Evolutionary conservation across 2,329 filamentous ascomycete genomes (phyloP), one percentile per base, ranked within the genome.

Genomic region (Colletotrichum magnum): DNA sequence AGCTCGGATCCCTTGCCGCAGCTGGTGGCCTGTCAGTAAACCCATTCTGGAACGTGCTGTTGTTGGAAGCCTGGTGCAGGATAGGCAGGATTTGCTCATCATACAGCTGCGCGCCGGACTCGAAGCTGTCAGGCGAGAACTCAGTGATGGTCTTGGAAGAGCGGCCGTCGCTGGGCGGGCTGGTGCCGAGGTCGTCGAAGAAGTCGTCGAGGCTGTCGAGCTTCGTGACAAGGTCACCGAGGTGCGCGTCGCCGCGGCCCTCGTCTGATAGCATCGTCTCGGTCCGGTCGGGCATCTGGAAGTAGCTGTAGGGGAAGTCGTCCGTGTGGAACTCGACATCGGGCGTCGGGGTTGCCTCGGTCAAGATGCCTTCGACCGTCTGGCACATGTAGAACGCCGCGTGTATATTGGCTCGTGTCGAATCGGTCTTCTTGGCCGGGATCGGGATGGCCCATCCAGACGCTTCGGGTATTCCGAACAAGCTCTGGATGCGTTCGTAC

Each of bases 391-490:
- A 97, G 80, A 98, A 98, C 0, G 96, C 95, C 0, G 95, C 94
- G 78, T 98, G 95, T 2, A 99, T 96, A 75, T 99, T 99, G 67
- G 92, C 89, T 66, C 96, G 89, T 4, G 96, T 98, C 41, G 91
- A 89, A 62, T 92, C 91, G 0, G 95, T 96, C 82, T 97, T 95
- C 64, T 93, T 92, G 0, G 95, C 95, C 16, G 96, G 96, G 78
- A 97, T 90, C 0, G 96, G 95, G 52, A 99, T 94, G 0, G 96
- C 96, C 96, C 96, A 99, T 2, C 96, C 96, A 16, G 94, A 96
- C 24, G 94, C 92, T 77, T 98, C 95, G 0, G 96, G 96, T 68
- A 99, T 98, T 32, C 97, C 97, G 78, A 98, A 99, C 41, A 99
- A 83, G 76, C 94, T 98, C 78, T 97, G 93, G 0, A 94, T 97